Conservation (phyloP, 768 basidiomycete species). For the Strobilomyces confusus region DNA sequence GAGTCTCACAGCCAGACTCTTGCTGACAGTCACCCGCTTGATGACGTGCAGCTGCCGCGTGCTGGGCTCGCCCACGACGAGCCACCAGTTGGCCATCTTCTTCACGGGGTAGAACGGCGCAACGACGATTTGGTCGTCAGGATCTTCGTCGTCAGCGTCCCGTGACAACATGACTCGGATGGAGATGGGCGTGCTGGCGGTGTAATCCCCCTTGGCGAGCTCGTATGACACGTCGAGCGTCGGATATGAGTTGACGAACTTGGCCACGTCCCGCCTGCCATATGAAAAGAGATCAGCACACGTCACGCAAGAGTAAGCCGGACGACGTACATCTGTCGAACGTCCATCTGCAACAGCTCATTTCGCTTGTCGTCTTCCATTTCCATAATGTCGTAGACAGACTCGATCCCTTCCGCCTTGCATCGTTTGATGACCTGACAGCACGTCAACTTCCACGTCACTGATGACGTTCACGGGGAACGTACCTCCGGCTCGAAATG, state of each 20-base stretch:
- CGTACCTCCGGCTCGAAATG: slow-evolving; percentile 87
- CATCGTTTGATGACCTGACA: slow-evolving; percentile 76
- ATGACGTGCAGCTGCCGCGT: slow-evolving; percentile 78
- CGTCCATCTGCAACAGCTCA: slow-evolving; percentile 77
- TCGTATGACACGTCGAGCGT: slow-evolving; percentile 90
- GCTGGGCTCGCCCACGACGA: slow-evolving; percentile 83
- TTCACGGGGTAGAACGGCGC: slow-evolving; percentile 89
- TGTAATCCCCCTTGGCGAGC: slow-evolving; percentile 83
- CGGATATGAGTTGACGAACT: slow-evolving; percentile 94
- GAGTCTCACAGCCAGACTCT: slow-evolving; percentile 75
- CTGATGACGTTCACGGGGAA: background rate
- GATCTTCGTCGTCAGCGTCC: slow-evolving; percentile 76
- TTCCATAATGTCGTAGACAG: slow-evolving; percentile 98
- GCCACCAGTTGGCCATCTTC: slow-evolving; percentile 97
- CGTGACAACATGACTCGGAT: slow-evolving; percentile 76
- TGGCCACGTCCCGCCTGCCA: slow-evolving; percentile 85
- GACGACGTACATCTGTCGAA: slow-evolving; percentile 72
- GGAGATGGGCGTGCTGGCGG: slow-evolving; percentile 78
- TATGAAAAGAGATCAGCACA: background rate
- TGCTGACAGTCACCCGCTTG: slow-evolving; percentile 80
- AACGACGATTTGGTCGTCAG: slow-evolving; percentile 77
- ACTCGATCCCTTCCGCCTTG: slow-evolving; percentile 74
- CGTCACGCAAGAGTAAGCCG: background rate
- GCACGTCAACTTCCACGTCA: background rate
- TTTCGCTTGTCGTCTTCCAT: slow-evolving; percentile 92